Evolutionary conservation across 2,329 filamentous ascomycete species (phyloP).

Genomic region (Epichloe baconii): DNA sequence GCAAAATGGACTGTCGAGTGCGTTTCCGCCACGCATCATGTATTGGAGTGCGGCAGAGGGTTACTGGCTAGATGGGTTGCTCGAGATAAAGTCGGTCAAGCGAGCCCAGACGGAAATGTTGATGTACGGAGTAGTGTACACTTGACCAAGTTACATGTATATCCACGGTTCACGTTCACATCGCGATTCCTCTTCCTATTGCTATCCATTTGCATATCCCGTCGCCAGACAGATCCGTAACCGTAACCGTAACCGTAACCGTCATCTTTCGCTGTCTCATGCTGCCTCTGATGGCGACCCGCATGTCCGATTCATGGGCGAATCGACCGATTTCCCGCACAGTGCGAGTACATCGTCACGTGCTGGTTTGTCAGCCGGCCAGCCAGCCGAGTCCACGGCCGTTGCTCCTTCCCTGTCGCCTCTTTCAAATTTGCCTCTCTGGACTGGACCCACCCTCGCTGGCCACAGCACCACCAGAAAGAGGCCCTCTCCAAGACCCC

Average conservation of each 20-base stretch:
- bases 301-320: background rate
- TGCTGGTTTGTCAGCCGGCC: background rate
- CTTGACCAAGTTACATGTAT: too few relatives aligned
- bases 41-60: too few relatives aligned
- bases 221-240: background rate
- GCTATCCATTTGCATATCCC: background rate
- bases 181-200: too few relatives aligned
- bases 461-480: background rate
- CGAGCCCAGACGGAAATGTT: too few relatives aligned
- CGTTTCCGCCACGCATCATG: too few relatives aligned
- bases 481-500: constrained; percentile 1
- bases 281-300: too few relatives aligned
- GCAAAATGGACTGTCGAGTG: too few relatives aligned
- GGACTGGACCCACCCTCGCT: background rate
- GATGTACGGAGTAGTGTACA: too few relatives aligned
- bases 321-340: constrained; percentile 4
- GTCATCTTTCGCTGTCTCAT: background rate
- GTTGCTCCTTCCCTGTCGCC: constrained; percentile 2
- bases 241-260: background rate
- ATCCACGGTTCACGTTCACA: too few relatives aligned
- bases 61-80: too few relatives aligned
- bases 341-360: background rate
- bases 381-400: constrained; percentile 1
- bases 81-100: too few relatives aligned
- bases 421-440: background rate